Evolutionary conservation across 164 flowering plant species (phyloP).

Genomic region (Aristolochia fimbriata): DNA sequence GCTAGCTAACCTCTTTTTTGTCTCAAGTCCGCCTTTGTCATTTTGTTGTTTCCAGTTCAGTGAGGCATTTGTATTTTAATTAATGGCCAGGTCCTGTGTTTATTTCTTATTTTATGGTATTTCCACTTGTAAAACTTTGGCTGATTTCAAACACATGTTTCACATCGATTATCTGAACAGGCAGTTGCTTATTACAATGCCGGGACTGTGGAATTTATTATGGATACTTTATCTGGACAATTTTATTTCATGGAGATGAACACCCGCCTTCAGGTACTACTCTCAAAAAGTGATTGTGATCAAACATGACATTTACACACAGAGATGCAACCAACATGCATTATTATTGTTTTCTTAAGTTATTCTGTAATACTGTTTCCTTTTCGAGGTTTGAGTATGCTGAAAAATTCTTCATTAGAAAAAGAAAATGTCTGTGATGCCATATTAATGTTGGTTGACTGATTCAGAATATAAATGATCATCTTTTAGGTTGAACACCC

Average conservation of each 20-base stretch:
- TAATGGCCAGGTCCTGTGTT: too few relatives aligned
- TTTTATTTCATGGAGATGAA: conserved; percentile 99
- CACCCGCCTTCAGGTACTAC: conserved; percentile 88
- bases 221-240: conserved; percentile 70
- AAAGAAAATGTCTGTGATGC: neutral
- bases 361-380: too few relatives aligned
- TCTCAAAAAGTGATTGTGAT: too few relatives aligned
- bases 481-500: conserved; percentile 91
- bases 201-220: conserved; percentile 98
- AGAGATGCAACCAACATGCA: too few relatives aligned
- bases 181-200: conserved; percentile 96
- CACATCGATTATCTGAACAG: conserved; percentile 32
- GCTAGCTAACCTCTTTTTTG: too few relatives aligned
- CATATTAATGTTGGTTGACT: neutral
- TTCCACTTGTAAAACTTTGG: conserved; percentile 4
- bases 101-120: neutral
- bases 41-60: too few relatives aligned
- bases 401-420: too few relatives aligned
- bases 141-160: conserved; percentile 17
- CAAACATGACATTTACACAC: too few relatives aligned
- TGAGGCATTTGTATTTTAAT: too few relatives aligned
- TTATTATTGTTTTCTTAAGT: too few relatives aligned
- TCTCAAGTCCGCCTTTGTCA: too few relatives aligned
- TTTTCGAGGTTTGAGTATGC: too few relatives aligned
- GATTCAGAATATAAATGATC: neutral